Evolutionary conservation across 129 eudicot species (phyloP), one percentile per base, ranked within the genome.

Genomic region (Helianthus tuberosus): DNA sequence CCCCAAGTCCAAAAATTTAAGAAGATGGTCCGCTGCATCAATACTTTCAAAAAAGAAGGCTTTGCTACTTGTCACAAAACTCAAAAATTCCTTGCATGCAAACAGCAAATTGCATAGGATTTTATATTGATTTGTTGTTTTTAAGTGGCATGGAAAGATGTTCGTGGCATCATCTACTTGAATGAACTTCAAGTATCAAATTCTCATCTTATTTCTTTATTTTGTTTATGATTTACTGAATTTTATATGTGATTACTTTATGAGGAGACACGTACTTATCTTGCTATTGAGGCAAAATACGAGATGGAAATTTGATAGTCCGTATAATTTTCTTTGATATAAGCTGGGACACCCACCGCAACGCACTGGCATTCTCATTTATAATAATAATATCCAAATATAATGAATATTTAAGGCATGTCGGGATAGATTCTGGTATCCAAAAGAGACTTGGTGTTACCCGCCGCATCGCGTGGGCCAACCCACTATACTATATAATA

Each of bases 131-230:
- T 87, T 92, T 53, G 86, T 89, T 65, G 86, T 29, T 92, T 92
- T 77, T n/a, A 90, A 92, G 94, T 92, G 60, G 77, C 78, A 23
- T 92, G 98, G 98, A 68, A 78, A 38, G 86, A 89, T 80, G 96
- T 89, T 6, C 96, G 94, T 36, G 98, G 98, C 39, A 80, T 92
- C 59, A 89, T 87, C 72, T 92, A 92, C 76, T 53, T 89, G 14
- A 92, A 92, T 79, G 96, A 89, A 83, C 98, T 92, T 78, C 98
- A 92, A 94, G 96, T 92, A 74, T n/a, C 15, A 35, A 72, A 44
- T 23, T 38, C 6, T 9, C 59, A 29, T 49, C 15, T 60, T 17
- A 35, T 41, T 73, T 66, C n/a, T 12, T 5, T 60, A 73, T 32
- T 39, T 53, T 13, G 29, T 64, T 54, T 14, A 39, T 54, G 38